These are phyloP conservation scores for Apodospora peruviana DNA, from an alignment of 495 filamentous ascomycete species.

Conservation along the genomic window DNA sequence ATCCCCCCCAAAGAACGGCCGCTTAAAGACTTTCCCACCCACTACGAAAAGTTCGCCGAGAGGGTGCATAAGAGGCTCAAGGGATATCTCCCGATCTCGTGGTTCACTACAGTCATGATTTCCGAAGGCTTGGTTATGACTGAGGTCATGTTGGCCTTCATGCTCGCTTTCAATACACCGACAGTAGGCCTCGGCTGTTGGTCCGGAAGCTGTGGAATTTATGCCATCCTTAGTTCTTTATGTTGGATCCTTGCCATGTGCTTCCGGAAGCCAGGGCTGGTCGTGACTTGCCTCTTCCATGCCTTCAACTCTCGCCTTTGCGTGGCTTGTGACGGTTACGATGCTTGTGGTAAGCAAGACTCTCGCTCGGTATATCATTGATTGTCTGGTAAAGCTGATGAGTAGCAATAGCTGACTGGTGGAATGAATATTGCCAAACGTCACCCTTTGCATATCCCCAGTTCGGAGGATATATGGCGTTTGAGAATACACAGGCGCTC, in stretches of 20 bases:
- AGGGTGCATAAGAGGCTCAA: background rate
- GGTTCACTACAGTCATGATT: background rate
- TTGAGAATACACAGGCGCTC: constrained; percentile 8
- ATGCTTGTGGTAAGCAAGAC: constrained; percentile 3
- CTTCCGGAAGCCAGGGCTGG: background rate
- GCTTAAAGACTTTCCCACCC: background rate
- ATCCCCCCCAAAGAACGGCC: background rate
- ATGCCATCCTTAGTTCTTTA: background rate
- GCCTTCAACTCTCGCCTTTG: constrained; percentile 1
- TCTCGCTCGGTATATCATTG: no score
- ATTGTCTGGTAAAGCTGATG: background rate
- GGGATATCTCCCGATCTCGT: background rate
- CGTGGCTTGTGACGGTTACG: background rate
- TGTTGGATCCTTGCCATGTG: constrained; percentile 5
- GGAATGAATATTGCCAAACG: constrained; percentile 10
- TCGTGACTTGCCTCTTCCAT: background rate
- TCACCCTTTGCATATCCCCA: background rate
- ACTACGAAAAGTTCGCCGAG: background rate
- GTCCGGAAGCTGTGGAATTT: background rate
- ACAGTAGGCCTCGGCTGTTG: constrained; percentile 6
- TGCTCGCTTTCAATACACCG: constrained; percentile 6
- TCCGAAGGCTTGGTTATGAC: constrained; percentile 2
- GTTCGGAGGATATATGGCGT: constrained; percentile 23
- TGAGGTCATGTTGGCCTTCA: constrained; percentile 6
- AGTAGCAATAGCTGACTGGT: constrained; percentile 27